phyloP scores from a whole-genome alignment of 1,284 basidiomycete genomes.

The Neonothopanus nambi region DNA sequence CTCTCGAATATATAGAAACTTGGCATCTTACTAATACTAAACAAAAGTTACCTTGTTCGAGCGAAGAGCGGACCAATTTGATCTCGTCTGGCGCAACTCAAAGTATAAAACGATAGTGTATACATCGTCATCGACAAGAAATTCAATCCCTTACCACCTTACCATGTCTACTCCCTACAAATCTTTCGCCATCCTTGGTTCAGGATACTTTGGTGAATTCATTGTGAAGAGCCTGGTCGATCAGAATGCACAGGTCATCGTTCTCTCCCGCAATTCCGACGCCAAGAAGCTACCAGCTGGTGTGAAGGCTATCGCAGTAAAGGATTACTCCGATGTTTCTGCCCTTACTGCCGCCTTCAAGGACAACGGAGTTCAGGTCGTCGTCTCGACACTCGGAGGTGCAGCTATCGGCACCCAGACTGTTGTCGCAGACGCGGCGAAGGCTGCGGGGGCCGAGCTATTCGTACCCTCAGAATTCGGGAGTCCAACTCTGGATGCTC shows the following conservation, averaged over 20 bases:
- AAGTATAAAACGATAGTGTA: no score
- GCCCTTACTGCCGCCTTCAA: conserved; percentile 21
- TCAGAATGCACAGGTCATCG: conserved; percentile 9
- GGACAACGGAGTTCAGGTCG: conserved; percentile 20
- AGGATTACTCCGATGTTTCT: conserved; percentile 20
- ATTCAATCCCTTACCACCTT: no score
- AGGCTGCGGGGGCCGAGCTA: conserved; percentile 26
- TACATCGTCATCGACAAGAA: no score
- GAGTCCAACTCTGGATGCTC: conserved; percentile 19
- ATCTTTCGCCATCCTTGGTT: conserved; percentile 22
- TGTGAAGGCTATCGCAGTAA: conserved; percentile 18
- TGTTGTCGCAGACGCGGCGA: conserved; percentile 25
- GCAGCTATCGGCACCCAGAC: conserved; percentile 21
- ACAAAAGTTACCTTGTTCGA: no score
- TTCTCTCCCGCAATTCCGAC: conserved; percentile 11
- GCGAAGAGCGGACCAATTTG: no score
- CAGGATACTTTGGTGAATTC: conserved; percentile 19
- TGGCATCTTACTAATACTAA: no score
- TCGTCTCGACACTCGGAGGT: conserved; percentile 21
- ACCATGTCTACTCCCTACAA: conserved; percentile 13
- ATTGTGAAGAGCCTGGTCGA: conserved; percentile 21
- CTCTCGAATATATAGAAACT: no score
- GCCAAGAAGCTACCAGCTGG: conserved; percentile 15
- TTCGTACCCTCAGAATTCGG: conserved; percentile 30
- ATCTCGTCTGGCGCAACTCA: no score